Conservation (phyloP, 805 yeast species). For the Novakomyces olei region DNA sequence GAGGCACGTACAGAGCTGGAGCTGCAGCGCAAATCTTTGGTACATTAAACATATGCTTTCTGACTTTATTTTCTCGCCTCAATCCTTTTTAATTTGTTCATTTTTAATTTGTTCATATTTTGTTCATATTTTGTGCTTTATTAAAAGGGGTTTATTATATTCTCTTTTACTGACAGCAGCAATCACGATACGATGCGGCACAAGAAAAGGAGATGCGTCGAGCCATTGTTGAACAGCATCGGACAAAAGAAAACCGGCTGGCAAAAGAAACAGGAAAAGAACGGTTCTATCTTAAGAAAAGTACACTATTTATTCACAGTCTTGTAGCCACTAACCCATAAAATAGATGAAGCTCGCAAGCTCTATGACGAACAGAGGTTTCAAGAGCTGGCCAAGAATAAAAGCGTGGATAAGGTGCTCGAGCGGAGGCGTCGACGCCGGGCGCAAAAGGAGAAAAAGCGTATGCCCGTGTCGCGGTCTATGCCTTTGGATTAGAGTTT, state of each 20-base stretch:
- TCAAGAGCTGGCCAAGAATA: slow-evolving; percentile 17
- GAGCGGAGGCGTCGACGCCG: slow-evolving; percentile 18
- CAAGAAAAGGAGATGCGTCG: slow-evolving; percentile 55
- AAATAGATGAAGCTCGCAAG: too few species aligned
- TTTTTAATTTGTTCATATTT: too few species aligned
- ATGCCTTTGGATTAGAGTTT: too few species aligned
- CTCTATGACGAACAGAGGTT: slow-evolving; percentile 18
- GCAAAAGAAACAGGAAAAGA: slow-evolving; percentile 45
- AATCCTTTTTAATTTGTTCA: too few species aligned
- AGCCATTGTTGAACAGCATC: slow-evolving; percentile 38
- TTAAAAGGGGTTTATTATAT: too few species aligned
- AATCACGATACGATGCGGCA: slow-evolving; percentile 37
- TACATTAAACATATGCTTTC: too few species aligned
- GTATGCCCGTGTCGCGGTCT: too few species aligned
- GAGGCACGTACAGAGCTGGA: slow-evolving; percentile 18
- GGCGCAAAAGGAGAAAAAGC: slow-evolving; percentile 18
- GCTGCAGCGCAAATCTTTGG: slow-evolving; percentile 16
- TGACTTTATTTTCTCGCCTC: too few species aligned
- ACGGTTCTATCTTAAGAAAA: slow-evolving; percentile 25
- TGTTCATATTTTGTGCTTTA: too few species aligned
- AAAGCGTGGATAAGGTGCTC: slow-evolving; percentile 15
- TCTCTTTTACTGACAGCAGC: too few species aligned
- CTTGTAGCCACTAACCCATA: too few species aligned
- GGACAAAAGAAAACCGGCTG: slow-evolving; percentile 67
- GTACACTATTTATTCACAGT: too few species aligned